A percentile compares a stretch with the other conserved stretches of the same genome.
phyloP scores from a whole-genome alignment of 192 early-diverging fungal species.

The Pilobolus umbonatus region DNA sequence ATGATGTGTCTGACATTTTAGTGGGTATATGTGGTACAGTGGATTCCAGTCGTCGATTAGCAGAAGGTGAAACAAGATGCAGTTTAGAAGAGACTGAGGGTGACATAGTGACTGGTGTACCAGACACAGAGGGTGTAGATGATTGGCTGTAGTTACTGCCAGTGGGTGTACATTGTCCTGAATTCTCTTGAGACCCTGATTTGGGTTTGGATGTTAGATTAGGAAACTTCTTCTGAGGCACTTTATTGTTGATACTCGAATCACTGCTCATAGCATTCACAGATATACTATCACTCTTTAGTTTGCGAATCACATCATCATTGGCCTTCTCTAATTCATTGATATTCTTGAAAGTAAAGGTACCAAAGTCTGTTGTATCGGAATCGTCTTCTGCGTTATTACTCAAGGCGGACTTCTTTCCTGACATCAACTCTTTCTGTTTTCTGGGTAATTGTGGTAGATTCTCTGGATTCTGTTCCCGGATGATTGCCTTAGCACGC shows the following conservation, averaged over 20 bases:
- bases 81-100: constrained; percentile 12
- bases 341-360: constrained; percentile 89
- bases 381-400: constrained; percentile 1
- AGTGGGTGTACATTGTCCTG: background rate
- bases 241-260: background rate
- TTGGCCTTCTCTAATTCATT: constrained; percentile 88
- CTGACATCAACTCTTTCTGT: background rate
- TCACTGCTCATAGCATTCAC: constrained; percentile 6
- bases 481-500: constrained; percentile 18
- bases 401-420: background rate
- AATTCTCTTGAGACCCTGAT: background rate
- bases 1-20: constrained; percentile 7
- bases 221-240: background rate
- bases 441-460: background rate
- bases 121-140: background rate
- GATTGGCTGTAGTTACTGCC: background rate
- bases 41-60: background rate
- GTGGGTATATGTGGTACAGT: constrained; percentile 11
- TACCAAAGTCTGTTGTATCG: constrained; percentile 74
- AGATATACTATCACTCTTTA: constrained; percentile 61
- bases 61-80: constrained; percentile 3
- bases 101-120: constrained; percentile 8
- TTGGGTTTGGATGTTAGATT: background rate
- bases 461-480: constrained; percentile 20
- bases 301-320: constrained; percentile 74